These are phyloP conservation scores for Fusarium incarnatum DNA, from an alignment of 2,329 filamentous ascomycete genomes.

Conservation along the genomic window DNA sequence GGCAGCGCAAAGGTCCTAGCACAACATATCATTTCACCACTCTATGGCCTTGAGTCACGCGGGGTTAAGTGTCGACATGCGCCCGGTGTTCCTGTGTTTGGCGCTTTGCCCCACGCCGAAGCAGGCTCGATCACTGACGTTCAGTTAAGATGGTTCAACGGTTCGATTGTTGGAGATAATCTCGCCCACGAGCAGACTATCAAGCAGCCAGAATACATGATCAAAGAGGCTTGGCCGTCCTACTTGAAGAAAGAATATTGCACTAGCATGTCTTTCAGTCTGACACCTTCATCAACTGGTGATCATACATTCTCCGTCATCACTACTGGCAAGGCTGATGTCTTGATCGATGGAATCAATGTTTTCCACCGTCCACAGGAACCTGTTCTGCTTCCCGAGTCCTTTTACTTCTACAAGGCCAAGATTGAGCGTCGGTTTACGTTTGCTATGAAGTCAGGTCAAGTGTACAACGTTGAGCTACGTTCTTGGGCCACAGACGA, in stretches of 20 bases:
- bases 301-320: neutral
- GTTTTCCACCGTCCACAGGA: neutral
- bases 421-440: slow-evolving; percentile 13
- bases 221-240: slow-evolving; percentile 6
- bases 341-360: neutral
- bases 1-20: slow-evolving; percentile 13
- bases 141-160: neutral
- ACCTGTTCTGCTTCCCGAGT: neutral
- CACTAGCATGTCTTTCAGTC: neutral
- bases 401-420: slow-evolving; percentile 15
- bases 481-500: slow-evolving; percentile 14
- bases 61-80: neutral
- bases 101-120: neutral
- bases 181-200: neutral
- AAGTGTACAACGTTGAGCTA: neutral
- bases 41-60: neutral
- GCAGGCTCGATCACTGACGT: neutral
- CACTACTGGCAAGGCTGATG: neutral
- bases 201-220: slow-evolving; percentile 1
- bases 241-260: neutral
- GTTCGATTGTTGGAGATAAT: neutral
- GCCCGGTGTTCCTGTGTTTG: neutral
- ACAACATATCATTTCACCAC: slow-evolving; percentile 8
- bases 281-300: neutral
- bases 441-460: neutral